phyloP scores from a whole-genome alignment of 192 early-diverging fungal species.

The Coemansia umbellata region DNA sequence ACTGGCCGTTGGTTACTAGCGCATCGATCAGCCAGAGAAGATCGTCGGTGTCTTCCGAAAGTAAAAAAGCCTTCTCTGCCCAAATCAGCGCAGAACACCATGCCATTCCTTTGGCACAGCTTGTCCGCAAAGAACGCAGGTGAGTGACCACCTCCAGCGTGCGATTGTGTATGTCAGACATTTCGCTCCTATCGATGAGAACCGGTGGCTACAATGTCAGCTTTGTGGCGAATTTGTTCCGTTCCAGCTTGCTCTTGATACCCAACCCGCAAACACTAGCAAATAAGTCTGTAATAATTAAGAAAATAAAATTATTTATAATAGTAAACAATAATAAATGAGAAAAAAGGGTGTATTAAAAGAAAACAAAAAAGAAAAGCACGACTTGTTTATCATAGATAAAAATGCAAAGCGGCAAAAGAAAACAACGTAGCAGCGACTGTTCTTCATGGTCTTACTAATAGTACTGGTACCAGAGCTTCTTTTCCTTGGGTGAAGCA shows the following conservation, averaged over 20 bases:
- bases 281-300: too few relatives aligned
- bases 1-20: conserved; percentile 49
- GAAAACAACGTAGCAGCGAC: neutral
- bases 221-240: too few relatives aligned
- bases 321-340: too few relatives aligned
- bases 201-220: too few relatives aligned
- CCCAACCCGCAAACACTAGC: too few relatives aligned
- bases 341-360: too few relatives aligned
- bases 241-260: too few relatives aligned
- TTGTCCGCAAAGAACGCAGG: conserved; percentile 32
- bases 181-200: too few relatives aligned
- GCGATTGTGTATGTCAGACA: conserved; percentile 8
- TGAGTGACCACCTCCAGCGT: conserved; percentile 29
- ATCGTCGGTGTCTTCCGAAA: conserved; percentile 30
- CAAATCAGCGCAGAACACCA: conserved; percentile 48
- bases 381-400: too few relatives aligned
- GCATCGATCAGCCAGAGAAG: conserved; percentile 47
- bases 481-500: conserved; percentile 17
- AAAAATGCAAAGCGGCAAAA: neutral
- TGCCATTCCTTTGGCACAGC: conserved; percentile 37
- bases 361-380: too few relatives aligned
- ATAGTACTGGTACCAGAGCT: conserved; percentile 37
- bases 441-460: too few relatives aligned
- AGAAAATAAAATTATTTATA: too few relatives aligned
- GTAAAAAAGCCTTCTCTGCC: conserved; percentile 40